phyloP scores from a whole-genome alignment of 208 protist genomes.

The Entamoeba moshkovskii region DNA sequence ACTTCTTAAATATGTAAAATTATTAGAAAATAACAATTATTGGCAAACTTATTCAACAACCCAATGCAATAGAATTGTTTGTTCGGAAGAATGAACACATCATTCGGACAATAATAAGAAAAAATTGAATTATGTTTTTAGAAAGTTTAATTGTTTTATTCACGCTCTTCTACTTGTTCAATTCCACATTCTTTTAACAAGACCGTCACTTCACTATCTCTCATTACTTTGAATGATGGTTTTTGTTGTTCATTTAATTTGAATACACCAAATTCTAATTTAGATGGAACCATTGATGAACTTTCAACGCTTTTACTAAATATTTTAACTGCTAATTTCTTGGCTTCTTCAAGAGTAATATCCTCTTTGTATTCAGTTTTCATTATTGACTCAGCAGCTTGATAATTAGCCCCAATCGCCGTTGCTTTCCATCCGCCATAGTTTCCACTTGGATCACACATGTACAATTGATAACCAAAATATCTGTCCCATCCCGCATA shows the following conservation, averaged over 20 bases:
- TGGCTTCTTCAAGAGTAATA: constrained; percentile 12
- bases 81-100: too few relatives aligned
- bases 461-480: constrained; percentile 24
- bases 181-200: too few relatives aligned
- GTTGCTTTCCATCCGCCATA: constrained; percentile 29
- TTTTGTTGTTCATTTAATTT: not conserved
- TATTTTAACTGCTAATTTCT: constrained; percentile 16
- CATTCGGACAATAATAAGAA: too few relatives aligned
- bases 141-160: too few relatives aligned
- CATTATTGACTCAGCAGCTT: not conserved
- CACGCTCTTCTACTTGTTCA: too few relatives aligned
- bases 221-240: too few relatives aligned
- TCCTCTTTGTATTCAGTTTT: constrained; percentile 18
- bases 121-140: too few relatives aligned
- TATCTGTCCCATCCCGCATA: constrained; percentile 28
- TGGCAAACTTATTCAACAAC: too few relatives aligned
- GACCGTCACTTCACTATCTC: too few relatives aligned
- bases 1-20: too few relatives aligned
- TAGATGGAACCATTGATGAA: constrained; percentile 1
- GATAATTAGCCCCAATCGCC: constrained; percentile 20
- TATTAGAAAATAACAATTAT: too few relatives aligned
- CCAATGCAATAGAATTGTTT: too few relatives aligned
- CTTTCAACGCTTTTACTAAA: constrained; percentile 23
- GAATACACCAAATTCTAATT: constrained; percentile 3
- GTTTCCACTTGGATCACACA: constrained; percentile 21